phyloP scores from a whole-genome alignment of 768 basidiomycete species.

The Jaapia argillacea region DNA sequence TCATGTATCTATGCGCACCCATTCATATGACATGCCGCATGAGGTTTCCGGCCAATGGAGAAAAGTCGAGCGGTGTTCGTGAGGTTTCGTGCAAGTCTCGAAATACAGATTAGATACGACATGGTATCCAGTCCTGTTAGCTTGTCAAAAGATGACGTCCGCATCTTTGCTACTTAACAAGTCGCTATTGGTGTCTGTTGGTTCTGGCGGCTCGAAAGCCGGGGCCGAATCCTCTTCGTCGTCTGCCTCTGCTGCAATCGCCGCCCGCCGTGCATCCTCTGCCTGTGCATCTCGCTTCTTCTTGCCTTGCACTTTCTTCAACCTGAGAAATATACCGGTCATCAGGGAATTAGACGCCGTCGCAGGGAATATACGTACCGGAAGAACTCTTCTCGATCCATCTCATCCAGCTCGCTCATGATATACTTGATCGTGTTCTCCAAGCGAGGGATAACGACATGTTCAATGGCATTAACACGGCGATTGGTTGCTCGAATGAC shows the following conservation, averaged over 20 bases:
- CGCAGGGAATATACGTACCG: slow-evolving; percentile 45
- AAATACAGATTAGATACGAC: too few species aligned
- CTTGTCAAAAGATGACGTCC: slow-evolving; percentile 81
- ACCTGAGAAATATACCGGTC: too few species aligned
- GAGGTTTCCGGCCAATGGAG: too few species aligned
- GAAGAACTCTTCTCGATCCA: slow-evolving; percentile 96
- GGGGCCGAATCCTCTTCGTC: slow-evolving; percentile 4
- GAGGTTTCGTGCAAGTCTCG: too few species aligned
- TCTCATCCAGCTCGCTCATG: slow-evolving; percentile 94
- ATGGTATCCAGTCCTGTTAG: too few species aligned
- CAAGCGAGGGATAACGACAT: slow-evolving; percentile 88
- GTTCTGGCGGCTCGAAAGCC: slow-evolving; percentile 3
- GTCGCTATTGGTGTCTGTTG: slow-evolving; percentile 29
- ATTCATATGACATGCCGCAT: slow-evolving; percentile 47
- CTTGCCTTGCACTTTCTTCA: slow-evolving; percentile 97
- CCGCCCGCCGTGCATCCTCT: slow-evolving; percentile 11
- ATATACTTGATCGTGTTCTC: slow-evolving; percentile 99
- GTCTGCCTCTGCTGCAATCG: slow-evolving; percentile 6
- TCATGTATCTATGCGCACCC: slow-evolving; percentile 57
- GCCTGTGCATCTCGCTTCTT: slow-evolving; percentile 71
- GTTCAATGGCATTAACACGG: slow-evolving; percentile 97
- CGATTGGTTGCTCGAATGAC: slow-evolving; percentile 99
- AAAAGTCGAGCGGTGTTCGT: too few species aligned
- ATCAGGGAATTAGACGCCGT: too few species aligned
- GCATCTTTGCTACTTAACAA: slow-evolving; percentile 81